Evolutionary conservation across 2,329 filamentous ascomycete genomes (phyloP), one percentile per base, ranked within the genome.

Genomic region (Ceratocystiopsis sp.): DNA sequence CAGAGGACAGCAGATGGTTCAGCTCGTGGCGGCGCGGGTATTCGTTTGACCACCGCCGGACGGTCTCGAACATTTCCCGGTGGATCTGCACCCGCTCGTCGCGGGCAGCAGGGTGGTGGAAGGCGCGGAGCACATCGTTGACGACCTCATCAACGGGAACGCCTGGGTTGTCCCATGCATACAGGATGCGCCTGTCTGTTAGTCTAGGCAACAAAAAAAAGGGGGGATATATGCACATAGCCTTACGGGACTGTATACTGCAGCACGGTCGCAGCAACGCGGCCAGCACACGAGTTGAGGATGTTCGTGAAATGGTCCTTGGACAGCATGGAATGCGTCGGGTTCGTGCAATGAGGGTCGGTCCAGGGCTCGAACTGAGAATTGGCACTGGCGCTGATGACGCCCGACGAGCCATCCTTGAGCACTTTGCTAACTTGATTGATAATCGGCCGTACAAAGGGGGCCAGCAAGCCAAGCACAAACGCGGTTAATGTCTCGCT

Each of bases 401-500:
- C 67, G 18, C 75, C 73, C 1, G 82, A 81, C 11, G 85, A 94
- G 4, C 91, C 89, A 19, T 80, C 73, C 62, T 96, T 93, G 21
- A 98, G 68, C 33, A 77, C 75, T 55, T 87, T 78, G 18, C 85
- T 89, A 6, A 89, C 85, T 42, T 82, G 75, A 42, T 80, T 81
- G 59, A 98, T 95, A 56, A 98, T 80, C 12, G 91, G 91, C 44
- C 86, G 77, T 48, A 98, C 73, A 59, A 93, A 96, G 0, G 91
- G 91, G 1, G 91, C 84, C 16, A 98, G 70, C 1, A 98, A 72
- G 7, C 86, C 87, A 48, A 98, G 72, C 41, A 98, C 75, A 57
- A 96, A 96, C 8, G 94, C 71, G 0, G 89, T 94, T 36, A 98
- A 68, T 2, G 83, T 89, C 63, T 98, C 91, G 44, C 82, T 84